phyloP scores from a whole-genome alignment of 345 rosid species.

The Gynandropsis gynandra region DNA sequence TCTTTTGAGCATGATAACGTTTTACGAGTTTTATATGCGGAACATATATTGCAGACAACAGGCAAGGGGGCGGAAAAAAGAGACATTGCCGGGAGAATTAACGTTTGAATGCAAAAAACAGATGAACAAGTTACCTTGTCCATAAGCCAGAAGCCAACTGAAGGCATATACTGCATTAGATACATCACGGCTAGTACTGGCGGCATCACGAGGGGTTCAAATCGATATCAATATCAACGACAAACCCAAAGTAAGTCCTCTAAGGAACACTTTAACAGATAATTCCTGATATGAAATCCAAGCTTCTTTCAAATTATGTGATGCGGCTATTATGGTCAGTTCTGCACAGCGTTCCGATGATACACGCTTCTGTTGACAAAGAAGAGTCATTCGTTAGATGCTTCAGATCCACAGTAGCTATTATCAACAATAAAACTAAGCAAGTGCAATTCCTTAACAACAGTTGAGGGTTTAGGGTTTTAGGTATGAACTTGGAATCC shows the following conservation, averaged over 20 bases:
- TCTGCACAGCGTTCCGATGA: slow-evolving; percentile 84
- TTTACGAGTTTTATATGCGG: not conserved
- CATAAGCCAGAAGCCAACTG: slow-evolving; percentile 85
- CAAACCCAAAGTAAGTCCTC: not conserved
- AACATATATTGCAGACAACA: too few relatives aligned
- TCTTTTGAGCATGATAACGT: not conserved
- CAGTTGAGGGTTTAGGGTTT: too few relatives aligned
- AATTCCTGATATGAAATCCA: slow-evolving; percentile 91
- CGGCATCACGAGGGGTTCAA: slow-evolving; percentile 32
- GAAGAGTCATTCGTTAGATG: slow-evolving; percentile 2
- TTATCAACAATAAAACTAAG: too few relatives aligned
- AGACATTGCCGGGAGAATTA: not conserved
- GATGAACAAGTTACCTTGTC: slow-evolving; percentile 59
- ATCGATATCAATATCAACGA: not conserved
- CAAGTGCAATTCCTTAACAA: not conserved
- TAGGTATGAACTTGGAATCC: not conserved
- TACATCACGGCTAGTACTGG: slow-evolving; percentile 89
- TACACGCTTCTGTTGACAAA: slow-evolving; percentile 55
- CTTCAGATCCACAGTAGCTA: too few relatives aligned
- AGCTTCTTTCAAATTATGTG: slow-evolving; percentile 82
- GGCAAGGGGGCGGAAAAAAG: too few relatives aligned
- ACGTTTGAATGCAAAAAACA: not conserved
- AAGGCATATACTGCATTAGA: slow-evolving; percentile 84
- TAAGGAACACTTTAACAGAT: not conserved
- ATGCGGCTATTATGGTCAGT: slow-evolving; percentile 68